phyloP scores from a whole-genome alignment of 148 eudicot genomes.

The Fallopia convolvulus region DNA sequence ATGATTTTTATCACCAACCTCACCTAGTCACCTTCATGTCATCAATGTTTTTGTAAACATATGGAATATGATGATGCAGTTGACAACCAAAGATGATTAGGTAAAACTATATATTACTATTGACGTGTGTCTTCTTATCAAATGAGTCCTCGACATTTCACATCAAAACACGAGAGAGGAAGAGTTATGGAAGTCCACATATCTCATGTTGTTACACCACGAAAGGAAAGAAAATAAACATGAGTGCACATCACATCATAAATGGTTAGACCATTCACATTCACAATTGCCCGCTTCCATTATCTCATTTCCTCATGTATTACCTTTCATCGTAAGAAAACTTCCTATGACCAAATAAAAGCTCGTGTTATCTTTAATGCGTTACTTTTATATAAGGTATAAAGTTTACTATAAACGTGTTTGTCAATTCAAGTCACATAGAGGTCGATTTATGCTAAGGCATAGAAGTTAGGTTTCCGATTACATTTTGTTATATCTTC shows the following conservation, averaged over 20 bases:
- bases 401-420: not conserved
- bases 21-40: too few species aligned
- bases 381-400: not conserved
- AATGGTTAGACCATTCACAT: not conserved
- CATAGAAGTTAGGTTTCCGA: not conserved
- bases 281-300: not conserved
- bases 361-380: not conserved
- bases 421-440: not conserved
- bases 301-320: not conserved
- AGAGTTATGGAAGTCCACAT: not conserved
- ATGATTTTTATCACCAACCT: too few species aligned
- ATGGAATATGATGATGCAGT: not conserved
- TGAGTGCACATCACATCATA: conserved; percentile 8
- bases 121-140: not conserved
- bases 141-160: not conserved
- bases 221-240: not conserved
- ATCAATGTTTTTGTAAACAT: not conserved
- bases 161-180: not conserved
- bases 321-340: not conserved
- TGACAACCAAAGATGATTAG: not conserved
- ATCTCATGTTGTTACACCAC: not conserved
- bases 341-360: not conserved
- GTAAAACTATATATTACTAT: not conserved
- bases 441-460: not conserved
- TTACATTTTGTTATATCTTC: not conserved